Base-by-base conservation (phyloP, 202 grass and related monocot species). In the Zoysia matrella region DNA sequence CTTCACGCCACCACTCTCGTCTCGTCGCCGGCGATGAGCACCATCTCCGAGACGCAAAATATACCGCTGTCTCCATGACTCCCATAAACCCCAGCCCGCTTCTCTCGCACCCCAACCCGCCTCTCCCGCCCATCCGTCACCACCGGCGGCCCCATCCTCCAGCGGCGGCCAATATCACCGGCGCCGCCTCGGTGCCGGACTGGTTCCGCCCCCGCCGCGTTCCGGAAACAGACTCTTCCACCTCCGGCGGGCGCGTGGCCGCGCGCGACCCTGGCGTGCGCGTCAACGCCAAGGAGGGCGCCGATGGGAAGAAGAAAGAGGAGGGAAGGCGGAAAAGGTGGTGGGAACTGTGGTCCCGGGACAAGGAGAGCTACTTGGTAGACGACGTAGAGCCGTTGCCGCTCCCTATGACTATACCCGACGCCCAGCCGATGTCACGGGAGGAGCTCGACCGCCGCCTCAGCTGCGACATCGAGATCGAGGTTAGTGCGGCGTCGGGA, bases 361-460 rank as follows among this genome's bases (percentile, higher is more conserved):
- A 99, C 72, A 89, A 67, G 81, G 96, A 99, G 93, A 99, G 96
- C 82, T 95, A 96, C 86, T 77, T 99, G 11, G 85, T 85, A 1
- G 89, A 99, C 67, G 87, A 90, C 46, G 85, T 83, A 4, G 93
- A 99, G 40, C 86, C 96, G 39, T 87, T 99, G 30, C 96, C 96
- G 6, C 71, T 99, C 6, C 93, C 96, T 40, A 58, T 99, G 89
- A 99, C 96, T 22, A 56, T 83, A 40, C 96, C 96, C 4, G 86
- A 53, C 50, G 66, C 93, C 14, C 81, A 94, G n/a, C 95, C 95
- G 11, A 88, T 82, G 65, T 89, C 90, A 1, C 73, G 55, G 39
- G 88, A 94, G 79, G 95, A 98, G 88, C 88, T 98, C 47, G 88
- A 98, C 67, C 82, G 92, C 71, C 83, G 91, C 80, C 96, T 99